A percentile compares a stretch with the other conserved stretches of the same genome.
These are phyloP conservation scores for Lavandula angustifolia DNA, from an alignment of 257 asterid genomes.

Conservation along the genomic window DNA sequence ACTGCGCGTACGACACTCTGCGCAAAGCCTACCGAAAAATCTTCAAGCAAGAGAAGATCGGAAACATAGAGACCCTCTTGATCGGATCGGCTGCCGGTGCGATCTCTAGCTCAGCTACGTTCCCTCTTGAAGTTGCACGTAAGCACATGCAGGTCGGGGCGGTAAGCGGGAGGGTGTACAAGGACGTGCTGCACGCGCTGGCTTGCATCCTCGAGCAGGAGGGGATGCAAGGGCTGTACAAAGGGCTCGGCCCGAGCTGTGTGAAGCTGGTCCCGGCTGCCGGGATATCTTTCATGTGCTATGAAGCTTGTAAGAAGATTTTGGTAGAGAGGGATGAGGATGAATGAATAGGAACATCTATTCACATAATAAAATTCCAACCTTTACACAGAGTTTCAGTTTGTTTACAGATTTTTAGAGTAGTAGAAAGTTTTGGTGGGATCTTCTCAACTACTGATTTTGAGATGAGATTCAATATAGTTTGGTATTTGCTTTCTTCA, in stretches of 20 bases:
- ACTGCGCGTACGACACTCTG: slow-evolving; percentile 81
- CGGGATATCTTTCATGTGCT: slow-evolving; percentile 97
- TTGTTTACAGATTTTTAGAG: slow-evolving; percentile 12
- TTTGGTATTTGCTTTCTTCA: background rate
- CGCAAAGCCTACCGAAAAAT: slow-evolving; percentile 63
- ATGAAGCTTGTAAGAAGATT: slow-evolving; percentile 87
- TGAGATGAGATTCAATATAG: slow-evolving; percentile 20
- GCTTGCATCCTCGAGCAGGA: slow-evolving; percentile 74
- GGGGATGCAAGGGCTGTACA: slow-evolving; percentile 73
- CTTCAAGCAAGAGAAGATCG: slow-evolving; percentile 65
- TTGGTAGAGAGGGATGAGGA: slow-evolving; percentile 78
- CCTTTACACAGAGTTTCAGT: background rate
- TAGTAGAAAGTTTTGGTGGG: slow-evolving; percentile 27
- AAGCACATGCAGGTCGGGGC: slow-evolving; percentile 97
- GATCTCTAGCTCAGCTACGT: slow-evolving; percentile 88
- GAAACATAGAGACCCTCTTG: slow-evolving; percentile 81
- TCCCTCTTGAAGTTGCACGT: slow-evolving; percentile 95
- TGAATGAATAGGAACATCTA: slow-evolving; percentile 28
- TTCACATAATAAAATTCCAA: background rate
- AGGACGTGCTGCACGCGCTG: slow-evolving; percentile 80
- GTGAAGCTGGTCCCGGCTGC: slow-evolving; percentile 93
- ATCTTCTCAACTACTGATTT: slow-evolving; percentile 17
- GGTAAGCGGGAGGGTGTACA: slow-evolving; percentile 81
- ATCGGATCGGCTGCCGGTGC: slow-evolving; percentile 95
- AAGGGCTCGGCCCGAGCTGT: slow-evolving; percentile 92